These are phyloP conservation scores for Aspergillus saccharolyticus DNA, from an alignment of 495 filamentous ascomycete genomes.

Conservation along the genomic window DNA sequence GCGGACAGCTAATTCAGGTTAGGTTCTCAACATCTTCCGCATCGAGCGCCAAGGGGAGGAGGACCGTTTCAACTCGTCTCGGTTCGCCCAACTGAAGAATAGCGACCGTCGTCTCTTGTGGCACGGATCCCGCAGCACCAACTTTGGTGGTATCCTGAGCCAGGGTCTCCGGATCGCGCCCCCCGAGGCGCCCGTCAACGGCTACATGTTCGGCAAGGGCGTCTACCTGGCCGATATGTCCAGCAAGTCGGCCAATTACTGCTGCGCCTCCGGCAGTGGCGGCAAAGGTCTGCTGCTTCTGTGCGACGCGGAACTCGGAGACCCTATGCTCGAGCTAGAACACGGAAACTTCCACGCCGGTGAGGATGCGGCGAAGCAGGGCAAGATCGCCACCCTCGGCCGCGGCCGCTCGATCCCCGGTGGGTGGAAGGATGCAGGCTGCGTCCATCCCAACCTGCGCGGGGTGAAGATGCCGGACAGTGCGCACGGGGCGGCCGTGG, in stretches of 20 bases:
- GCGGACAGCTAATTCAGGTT: constrained; percentile 7
- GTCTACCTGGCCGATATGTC: constrained; percentile 85
- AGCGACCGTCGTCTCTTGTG: constrained; percentile 70
- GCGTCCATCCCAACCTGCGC: constrained; percentile 53
- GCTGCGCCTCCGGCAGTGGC: constrained; percentile 49
- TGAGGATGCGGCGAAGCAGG: constrained; percentile 52
- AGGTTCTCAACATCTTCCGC: constrained; percentile 74
- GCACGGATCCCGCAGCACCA: constrained; percentile 73
- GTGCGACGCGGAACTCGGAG: constrained; percentile 74
- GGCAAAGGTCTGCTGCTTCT: constrained; percentile 62
- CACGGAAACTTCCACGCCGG: constrained; percentile 54
- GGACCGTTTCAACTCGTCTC: constrained; percentile 58
- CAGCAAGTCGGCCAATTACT: constrained; percentile 76
- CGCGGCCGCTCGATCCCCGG: constrained; percentile 55
- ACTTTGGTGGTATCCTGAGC: constrained; percentile 77
- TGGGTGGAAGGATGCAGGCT: constrained; percentile 70
- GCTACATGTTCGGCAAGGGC: constrained; percentile 86
- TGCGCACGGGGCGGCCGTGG: not conserved
- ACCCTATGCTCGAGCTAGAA: constrained; percentile 58
- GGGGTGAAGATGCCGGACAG: constrained; percentile 59
- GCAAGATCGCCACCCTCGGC: constrained; percentile 63
- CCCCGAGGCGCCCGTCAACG: constrained; percentile 70
- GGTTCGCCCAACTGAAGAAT: constrained; percentile 39
- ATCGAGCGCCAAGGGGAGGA: constrained; percentile 71
- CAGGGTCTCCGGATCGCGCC: constrained; percentile 85